Base-by-base conservation (phyloP, 306 rosid species). In the Vigna reflexopilosa region DNA sequence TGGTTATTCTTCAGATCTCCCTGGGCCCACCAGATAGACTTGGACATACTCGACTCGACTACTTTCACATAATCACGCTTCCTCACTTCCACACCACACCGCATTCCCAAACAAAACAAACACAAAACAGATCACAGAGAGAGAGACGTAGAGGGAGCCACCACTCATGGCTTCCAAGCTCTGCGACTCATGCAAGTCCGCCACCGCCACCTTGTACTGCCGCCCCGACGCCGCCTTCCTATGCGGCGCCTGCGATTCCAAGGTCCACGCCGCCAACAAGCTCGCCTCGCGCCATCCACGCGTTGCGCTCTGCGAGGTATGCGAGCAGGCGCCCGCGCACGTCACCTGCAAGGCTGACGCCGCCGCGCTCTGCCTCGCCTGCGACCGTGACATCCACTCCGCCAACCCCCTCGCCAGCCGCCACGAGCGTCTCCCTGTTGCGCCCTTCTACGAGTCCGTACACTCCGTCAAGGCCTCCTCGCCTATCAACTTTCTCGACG, bases 271-370 rank as follows among this genome's bases (percentile, higher is more conserved):
- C 5, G 98, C 96, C 59, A 93, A 95, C 94, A 95, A 93, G 83
- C 97, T 95, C 42, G 96, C 98, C 1, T 93, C 98, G 17, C 99
- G 98, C 68, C 99, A 95, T 85, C 89, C 89, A 1, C 98, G 99
- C 38, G 96, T 95, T 14, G 76, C 86, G 70, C 82, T 95, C 73
- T 95, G 98, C 79, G 94, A 93, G 67, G 99, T 91, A 44, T 93
- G 98, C 77, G 98, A 95, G 77, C 98, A 92, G 40, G 97, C 96
- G 0, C 98, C 98, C 0, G 98, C 93, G 2, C 91, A 91, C 78
- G 93, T 95, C 67, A 92, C 91, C 44, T 95, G 98, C 87, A 92
- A 95, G 85, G 98, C 98, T 14, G 98, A 95, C 76, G 96, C 92
- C 70, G 98, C 98, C 16, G 83, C 90, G 1, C 98, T 95, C 81